These are phyloP conservation scores for Colletotrichum horii DNA, from an alignment of 2,329 filamentous ascomycete genomes.

Conservation along the genomic window DNA sequence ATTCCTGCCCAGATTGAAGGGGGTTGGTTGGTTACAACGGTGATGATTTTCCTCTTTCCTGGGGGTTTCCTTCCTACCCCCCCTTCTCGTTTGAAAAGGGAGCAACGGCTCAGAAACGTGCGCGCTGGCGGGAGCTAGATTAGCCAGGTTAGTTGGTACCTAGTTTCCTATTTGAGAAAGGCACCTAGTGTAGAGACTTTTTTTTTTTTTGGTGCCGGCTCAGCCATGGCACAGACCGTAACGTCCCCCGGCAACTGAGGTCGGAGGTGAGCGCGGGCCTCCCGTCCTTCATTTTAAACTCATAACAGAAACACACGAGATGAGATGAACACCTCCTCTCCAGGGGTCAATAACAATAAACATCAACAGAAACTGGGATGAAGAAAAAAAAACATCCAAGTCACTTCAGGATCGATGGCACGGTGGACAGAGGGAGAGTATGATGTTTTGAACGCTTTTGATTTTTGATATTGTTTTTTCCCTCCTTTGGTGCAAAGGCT, in stretches of 20 bases:
- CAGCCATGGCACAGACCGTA: neutral
- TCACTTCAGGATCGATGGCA: neutral
- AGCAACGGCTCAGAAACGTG: neutral
- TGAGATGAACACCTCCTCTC: neutral
- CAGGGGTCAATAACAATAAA: neutral
- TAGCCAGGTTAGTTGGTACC: neutral
- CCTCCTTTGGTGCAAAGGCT: neutral
- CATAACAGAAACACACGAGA: neutral
- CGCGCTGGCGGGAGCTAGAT: neutral
- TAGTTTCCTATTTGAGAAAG: neutral
- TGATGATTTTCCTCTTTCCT: neutral
- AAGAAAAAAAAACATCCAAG: neutral
- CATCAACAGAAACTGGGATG: neutral
- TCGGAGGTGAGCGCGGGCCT: neutral
- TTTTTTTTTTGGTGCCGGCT: neutral
- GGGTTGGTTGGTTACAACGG: neutral
- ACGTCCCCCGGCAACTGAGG: neutral
- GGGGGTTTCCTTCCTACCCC: too few relatives aligned
- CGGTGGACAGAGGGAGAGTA: neutral
- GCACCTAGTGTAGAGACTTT: neutral
- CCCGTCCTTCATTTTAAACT: constrained; percentile 7
- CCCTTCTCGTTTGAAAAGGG: neutral
- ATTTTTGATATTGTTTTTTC: neutral
- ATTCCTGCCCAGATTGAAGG: neutral
- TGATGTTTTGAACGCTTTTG: neutral